Percentiles rank a stretch among this genome's conserved stretches.
Evolutionary conservation across 1,284 basidiomycete genomes (phyloP).

Genomic region (Malassezia slooffiae): DNA sequence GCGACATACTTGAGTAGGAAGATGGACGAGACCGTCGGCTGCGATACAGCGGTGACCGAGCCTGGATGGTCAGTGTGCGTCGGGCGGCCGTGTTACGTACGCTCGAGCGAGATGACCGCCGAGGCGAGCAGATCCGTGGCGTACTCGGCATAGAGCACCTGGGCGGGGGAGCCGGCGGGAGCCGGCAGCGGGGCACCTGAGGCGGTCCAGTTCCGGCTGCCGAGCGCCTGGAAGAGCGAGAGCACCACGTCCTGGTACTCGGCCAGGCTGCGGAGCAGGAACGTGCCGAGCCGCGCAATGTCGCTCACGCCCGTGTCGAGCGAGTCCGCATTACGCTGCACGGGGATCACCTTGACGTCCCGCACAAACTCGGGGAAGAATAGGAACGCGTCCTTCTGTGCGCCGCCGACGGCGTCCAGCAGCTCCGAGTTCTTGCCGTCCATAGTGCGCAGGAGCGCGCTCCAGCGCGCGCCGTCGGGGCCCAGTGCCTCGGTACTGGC

Average conservation of each 20-base stretch:
- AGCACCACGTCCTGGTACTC: conserved; percentile 36
- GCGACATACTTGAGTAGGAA: conserved; percentile 10
- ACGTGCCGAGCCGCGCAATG: conserved; percentile 33
- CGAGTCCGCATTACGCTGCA: conserved; percentile 29
- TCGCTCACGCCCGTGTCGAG: conserved; percentile 38
- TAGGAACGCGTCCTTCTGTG: conserved; percentile 25
- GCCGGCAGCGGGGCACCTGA: no score
- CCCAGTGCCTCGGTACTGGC: conserved; percentile 18
- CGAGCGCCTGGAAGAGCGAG: conserved; percentile 29
- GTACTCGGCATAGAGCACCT: conserved; percentile 6
- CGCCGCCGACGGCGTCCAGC: conserved; percentile 16
- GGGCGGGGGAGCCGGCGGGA: neutral
- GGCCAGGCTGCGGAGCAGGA: conserved; percentile 26
- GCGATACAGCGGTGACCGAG: conserved; percentile 3
- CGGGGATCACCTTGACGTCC: conserved; percentile 38
- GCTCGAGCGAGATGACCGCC: conserved; percentile 10
- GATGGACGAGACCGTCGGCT: conserved; percentile 11
- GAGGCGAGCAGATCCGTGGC: conserved; percentile 2
- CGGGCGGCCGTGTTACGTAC: conserved; percentile 2
- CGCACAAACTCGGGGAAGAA: conserved; percentile 41
- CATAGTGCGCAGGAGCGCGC: neutral
- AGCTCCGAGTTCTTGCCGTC: conserved; percentile 11
- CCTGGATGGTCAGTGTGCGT: neutral
- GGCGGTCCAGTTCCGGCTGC: conserved; percentile 11
- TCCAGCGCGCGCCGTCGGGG: conserved; percentile 17